phyloP scores from a whole-genome alignment of 2,329 filamentous ascomycete species.

The Rhinocladiella mackenziei region DNA sequence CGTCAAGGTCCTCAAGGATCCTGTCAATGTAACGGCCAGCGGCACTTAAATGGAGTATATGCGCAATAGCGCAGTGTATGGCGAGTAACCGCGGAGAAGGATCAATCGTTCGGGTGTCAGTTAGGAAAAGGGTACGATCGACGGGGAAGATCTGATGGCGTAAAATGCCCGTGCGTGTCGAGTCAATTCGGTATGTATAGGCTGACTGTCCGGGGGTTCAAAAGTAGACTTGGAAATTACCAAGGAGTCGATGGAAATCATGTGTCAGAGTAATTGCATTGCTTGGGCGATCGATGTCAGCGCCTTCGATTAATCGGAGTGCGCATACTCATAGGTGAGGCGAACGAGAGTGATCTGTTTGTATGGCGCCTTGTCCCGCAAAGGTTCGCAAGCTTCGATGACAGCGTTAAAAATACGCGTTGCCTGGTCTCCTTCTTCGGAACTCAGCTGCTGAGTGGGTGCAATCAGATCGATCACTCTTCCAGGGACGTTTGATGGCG shows the following conservation, averaged over 20 bases:
- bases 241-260: conserved; percentile 33
- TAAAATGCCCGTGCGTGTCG: conserved; percentile 8
- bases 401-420: conserved; percentile 17
- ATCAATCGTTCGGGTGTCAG: conserved; percentile 32
- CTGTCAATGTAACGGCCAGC: conserved; percentile 28
- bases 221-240: conserved; percentile 33
- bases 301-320: conserved; percentile 37
- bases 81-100: conserved; percentile 30
- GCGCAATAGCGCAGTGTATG: conserved; percentile 30
- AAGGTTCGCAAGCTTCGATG: conserved; percentile 25
- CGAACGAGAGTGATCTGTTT: conserved; percentile 27
- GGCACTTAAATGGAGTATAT: conserved; percentile 29
- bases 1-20: conserved; percentile 30
- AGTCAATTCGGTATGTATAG: conserved; percentile 20
- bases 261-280: conserved; percentile 40
- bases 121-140: conserved; percentile 29
- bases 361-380: conserved; percentile 26
- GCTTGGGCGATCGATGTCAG: conserved; percentile 39
- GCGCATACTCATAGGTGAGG: conserved; percentile 25
- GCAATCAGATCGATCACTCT: conserved; percentile 12
- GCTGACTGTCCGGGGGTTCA: conserved; percentile 7
- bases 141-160: conserved; percentile 25
- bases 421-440: conserved; percentile 15
- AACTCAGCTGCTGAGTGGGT: conserved; percentile 12
- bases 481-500: conserved; percentile 4